Conservation (phyloP, 306 rosid species). For the Rosa persica region DNA sequence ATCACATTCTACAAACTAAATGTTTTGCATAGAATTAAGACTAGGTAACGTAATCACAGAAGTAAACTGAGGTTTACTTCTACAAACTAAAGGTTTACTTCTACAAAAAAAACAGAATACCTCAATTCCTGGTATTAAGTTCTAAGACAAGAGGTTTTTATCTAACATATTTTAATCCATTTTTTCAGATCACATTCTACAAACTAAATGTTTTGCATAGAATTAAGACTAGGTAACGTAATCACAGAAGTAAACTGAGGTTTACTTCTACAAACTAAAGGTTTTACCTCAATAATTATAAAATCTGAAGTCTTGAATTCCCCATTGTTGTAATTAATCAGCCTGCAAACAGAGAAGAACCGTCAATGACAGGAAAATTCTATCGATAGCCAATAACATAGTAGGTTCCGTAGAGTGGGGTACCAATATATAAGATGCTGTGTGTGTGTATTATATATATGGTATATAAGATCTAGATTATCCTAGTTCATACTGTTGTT, state of each 20-base stretch:
- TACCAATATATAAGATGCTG: too few relatives aligned
- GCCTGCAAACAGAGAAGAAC: constrained; percentile 56
- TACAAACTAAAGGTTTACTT: too few relatives aligned
- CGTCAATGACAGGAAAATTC: constrained; percentile 24
- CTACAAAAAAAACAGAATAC: neutral
- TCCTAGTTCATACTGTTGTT: neutral
- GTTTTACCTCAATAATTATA: constrained; percentile 54
- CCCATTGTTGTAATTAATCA: constrained; percentile 39
- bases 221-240: neutral
- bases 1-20: neutral
- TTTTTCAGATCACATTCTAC: neutral
- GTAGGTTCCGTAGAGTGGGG: constrained; percentile 7
- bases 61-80: neutral
- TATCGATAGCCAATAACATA: constrained; percentile 8
- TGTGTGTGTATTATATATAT: neutral
- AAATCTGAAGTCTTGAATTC: constrained; percentile 34
- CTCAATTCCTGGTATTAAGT: neutral
- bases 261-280: constrained; percentile 5
- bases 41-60: neutral
- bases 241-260: neutral
- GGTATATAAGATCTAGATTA: neutral
- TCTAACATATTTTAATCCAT: neutral
- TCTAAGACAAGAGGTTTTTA: neutral
- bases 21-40: neutral
- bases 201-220: neutral